These are phyloP conservation scores for Macrophomina phaseolina DNA, from an alignment of 2,329 filamentous ascomycete genomes.

Conservation along the genomic window DNA sequence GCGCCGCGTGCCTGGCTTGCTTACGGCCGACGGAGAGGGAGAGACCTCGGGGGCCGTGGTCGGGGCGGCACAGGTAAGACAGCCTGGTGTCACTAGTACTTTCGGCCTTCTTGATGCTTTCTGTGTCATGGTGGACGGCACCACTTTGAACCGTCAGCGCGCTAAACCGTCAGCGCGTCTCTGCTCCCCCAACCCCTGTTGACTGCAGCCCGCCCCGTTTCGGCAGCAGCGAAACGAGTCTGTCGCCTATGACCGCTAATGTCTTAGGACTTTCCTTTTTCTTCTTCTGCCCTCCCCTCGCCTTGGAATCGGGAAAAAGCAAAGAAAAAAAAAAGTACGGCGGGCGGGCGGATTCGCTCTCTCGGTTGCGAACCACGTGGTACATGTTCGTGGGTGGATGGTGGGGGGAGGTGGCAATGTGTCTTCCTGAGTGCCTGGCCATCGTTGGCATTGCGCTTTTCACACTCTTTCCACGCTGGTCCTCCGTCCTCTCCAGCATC, in stretches of 20 bases:
- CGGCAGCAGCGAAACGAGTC: not conserved
- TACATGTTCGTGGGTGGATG: not conserved
- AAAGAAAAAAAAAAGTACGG: not conserved
- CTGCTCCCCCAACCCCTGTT: not conserved
- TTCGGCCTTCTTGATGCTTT: constrained; percentile 18
- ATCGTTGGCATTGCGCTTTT: not conserved
- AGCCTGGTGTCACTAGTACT: not conserved
- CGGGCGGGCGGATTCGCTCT: not conserved
- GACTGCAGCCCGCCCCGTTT: not conserved
- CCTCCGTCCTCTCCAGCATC: not conserved
- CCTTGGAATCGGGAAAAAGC: constrained; percentile 1
- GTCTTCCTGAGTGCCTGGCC: not conserved
- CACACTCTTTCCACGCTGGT: not conserved
- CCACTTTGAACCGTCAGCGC: constrained; percentile 9
- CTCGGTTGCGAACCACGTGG: not conserved
- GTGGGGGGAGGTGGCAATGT: not conserved
- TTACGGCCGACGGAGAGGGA: not conserved
- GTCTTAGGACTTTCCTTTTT: not conserved
- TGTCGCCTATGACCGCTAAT: not conserved
- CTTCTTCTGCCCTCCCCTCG: not conserved
- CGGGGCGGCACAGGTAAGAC: not conserved
- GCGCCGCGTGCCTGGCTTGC: not conserved
- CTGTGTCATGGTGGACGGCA: constrained; percentile 6
- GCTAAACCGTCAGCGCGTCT: not conserved
- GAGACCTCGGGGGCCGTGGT: not conserved